Evolutionary conservation across 208 protist species (phyloP).

Genomic region (Trypanosoma platydactyli): DNA sequence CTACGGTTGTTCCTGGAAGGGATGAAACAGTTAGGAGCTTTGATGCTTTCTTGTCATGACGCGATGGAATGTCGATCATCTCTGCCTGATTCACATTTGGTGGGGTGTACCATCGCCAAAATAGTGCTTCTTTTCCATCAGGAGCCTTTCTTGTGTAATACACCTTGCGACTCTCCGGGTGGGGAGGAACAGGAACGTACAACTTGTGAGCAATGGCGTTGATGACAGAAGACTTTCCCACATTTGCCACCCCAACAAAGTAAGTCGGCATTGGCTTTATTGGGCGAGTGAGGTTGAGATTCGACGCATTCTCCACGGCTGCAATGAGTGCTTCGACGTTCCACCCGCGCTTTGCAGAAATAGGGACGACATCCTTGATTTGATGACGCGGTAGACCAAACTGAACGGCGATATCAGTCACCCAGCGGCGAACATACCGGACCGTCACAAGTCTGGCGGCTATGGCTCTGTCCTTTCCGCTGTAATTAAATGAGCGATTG

Average conservation of each 20-base stretch:
- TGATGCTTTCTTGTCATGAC: slow-evolving; percentile 83
- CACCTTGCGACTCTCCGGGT: slow-evolving; percentile 85
- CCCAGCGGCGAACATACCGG: slow-evolving; percentile 78
- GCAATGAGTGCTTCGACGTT: slow-evolving; percentile 74
- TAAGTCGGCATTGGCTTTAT: slow-evolving; percentile 82
- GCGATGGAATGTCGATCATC: slow-evolving; percentile 85
- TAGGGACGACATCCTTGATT: slow-evolving; percentile 68
- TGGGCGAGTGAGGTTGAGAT: slow-evolving; percentile 77
- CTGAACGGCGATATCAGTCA: slow-evolving; percentile 76
- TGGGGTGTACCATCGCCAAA: slow-evolving; percentile 90
- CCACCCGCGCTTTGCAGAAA: slow-evolving; percentile 91
- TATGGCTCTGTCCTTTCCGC: slow-evolving; percentile 70
- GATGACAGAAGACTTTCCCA: slow-evolving; percentile 92
- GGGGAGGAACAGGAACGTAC: slow-evolving; percentile 82
- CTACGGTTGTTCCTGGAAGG: slow-evolving; percentile 87
- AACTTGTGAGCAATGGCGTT: slow-evolving; percentile 89
- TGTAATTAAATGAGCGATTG: slow-evolving; percentile 82
- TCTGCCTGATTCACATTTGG: slow-evolving; percentile 88
- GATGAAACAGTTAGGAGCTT: slow-evolving; percentile 90
- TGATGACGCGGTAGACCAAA: slow-evolving; percentile 81
- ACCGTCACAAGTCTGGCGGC: slow-evolving; percentile 65
- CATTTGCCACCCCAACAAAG: slow-evolving; percentile 88
- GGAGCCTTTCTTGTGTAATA: slow-evolving; percentile 71
- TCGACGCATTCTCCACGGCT: slow-evolving; percentile 72
- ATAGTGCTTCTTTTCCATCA: slow-evolving; percentile 73